A percentile compares a stretch with the other conserved stretches of the same genome.
These are phyloP conservation scores for Earliella scabrosa DNA, from an alignment of 1,284 basidiomycete genomes.

Conservation along the genomic window DNA sequence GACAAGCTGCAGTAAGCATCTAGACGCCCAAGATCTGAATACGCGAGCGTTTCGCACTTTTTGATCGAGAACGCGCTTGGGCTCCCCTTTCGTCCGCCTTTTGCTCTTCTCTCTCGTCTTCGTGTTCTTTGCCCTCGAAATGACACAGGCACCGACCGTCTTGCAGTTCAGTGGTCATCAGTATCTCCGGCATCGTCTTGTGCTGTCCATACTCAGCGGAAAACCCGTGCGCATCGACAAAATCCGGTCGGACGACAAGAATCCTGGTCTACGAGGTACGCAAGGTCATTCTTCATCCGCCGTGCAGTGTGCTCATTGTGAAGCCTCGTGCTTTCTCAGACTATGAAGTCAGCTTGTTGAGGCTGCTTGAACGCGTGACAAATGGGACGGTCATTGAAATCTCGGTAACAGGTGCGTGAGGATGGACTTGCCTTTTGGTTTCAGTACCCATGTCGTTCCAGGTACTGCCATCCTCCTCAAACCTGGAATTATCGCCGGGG, in stretches of 20 bases:
- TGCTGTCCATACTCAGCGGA: slow-evolving; percentile 88
- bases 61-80: slow-evolving; percentile 16
- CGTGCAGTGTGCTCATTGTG: not conserved
- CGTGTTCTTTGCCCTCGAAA: slow-evolving; percentile 23
- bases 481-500: slow-evolving; percentile 92
- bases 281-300: not conserved
- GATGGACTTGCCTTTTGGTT: not conserved
- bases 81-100: not conserved
- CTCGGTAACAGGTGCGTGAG: slow-evolving; percentile 82
- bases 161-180: slow-evolving; percentile 80
- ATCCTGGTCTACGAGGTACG: slow-evolving; percentile 89
- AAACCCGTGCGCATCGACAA: slow-evolving; percentile 87
- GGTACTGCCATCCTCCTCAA: slow-evolving; percentile 91
- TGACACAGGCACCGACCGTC: slow-evolving; percentile 47
- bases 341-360: slow-evolving; percentile 91
- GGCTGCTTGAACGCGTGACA: slow-evolving; percentile 90
- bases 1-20: slow-evolving; percentile 10
- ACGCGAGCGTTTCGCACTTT: slow-evolving; percentile 17
- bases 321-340: slow-evolving; percentile 50
- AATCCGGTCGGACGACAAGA: slow-evolving; percentile 91
- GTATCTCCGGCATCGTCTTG: slow-evolving; percentile 84
- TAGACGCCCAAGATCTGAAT: slow-evolving; percentile 15
- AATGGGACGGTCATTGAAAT: slow-evolving; percentile 98
- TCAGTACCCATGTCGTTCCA: slow-evolving; percentile 32
- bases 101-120: not conserved